Percentiles rank a stretch among this genome's conserved stretches.
These are phyloP conservation scores for Kodamaea restingae DNA, from an alignment of 805 yeast species.

Conservation along the genomic window DNA sequence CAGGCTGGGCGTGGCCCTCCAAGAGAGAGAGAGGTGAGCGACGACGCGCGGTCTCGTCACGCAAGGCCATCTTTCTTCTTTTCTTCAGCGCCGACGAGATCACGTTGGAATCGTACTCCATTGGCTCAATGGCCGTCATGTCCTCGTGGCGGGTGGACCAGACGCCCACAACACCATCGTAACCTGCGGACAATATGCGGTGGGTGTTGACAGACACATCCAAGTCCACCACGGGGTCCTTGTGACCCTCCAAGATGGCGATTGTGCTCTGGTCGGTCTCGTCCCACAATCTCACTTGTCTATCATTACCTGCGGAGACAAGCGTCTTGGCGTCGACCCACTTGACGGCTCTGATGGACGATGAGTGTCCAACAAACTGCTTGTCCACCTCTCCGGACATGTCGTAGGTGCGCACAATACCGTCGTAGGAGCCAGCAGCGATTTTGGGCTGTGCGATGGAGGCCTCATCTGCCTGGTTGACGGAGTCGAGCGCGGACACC, in stretches of 20 bases:
- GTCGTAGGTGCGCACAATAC: slow-evolving; percentile 87
- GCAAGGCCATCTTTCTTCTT: slow-evolving; percentile 76
- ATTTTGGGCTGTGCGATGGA: slow-evolving; percentile 48
- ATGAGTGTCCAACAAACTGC: slow-evolving; percentile 84
- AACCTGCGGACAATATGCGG: slow-evolving; percentile 77
- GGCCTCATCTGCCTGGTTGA: slow-evolving; percentile 25
- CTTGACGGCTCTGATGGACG: slow-evolving; percentile 76
- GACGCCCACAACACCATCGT: slow-evolving; percentile 73
- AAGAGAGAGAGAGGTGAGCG: slow-evolving; percentile 77
- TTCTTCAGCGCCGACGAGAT: slow-evolving; percentile 76
- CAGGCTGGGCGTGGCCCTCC: slow-evolving; percentile 83
- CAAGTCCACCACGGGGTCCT: slow-evolving; percentile 76
- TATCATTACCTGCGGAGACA: slow-evolving; percentile 84
- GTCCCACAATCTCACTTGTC: slow-evolving; percentile 81
- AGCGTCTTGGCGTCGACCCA: slow-evolving; percentile 75
- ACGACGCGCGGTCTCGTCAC: slow-evolving; percentile 71
- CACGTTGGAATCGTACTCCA: slow-evolving; percentile 42
- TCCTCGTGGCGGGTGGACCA: slow-evolving; percentile 90
- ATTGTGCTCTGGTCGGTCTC: slow-evolving; percentile 52
- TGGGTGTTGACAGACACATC: slow-evolving; percentile 53
- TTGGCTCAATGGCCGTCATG: slow-evolving; percentile 57
- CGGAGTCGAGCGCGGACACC: slow-evolving; percentile 72
- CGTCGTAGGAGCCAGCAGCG: slow-evolving; percentile 90
- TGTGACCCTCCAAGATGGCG: slow-evolving; percentile 88
- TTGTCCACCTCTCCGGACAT: slow-evolving; percentile 73